Base-by-base conservation (phyloP, 495 filamentous ascomycete genomes). In the Echria macrotheca region DNA sequence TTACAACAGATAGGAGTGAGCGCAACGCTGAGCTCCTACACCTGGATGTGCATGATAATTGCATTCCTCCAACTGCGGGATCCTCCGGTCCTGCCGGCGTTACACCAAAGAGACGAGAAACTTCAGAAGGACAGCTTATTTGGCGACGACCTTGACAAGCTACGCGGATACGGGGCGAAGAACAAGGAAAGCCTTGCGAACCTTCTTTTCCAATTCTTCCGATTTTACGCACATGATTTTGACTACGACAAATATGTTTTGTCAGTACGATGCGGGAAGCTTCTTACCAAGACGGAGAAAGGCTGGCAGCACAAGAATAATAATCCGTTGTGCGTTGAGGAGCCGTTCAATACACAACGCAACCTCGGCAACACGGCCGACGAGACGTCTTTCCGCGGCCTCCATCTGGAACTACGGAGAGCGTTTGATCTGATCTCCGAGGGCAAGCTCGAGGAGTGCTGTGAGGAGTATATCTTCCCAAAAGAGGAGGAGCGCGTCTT, bases 21-120 rank as follows among this genome's bases (percentile, higher is more conserved):
- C 47, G 94, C 89, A 35, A 98, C 93, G 5, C 72, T 98, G 19
- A 96, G 93, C 65, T 97, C 94, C 8, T 98, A 98, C 60, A 95
- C 93, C n/a, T 98, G 93, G 93, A 96, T 96, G 64, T 97, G 93
- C 71, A 81, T 97, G 79, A 95, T 97, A 54, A 84, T 98, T 57
- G 93, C 90, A 52, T 98, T 97, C 64, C 76, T 98, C 25, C 93
- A 98, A 67, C 85, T 87, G 24, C 81, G 93, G 57, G 75, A 89
- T 50, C 89, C 91, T 35, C 91, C 91, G 0, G 78, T 98, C 35
- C 69, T 98, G 17, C 93, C 93, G 5, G 83, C 87, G 21, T 77
- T 98, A 8, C 94, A 96, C 56, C 82, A 89, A 52, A 75, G 78
- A 11, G 78, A 85, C 5, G 79, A 86, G 53, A 68, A 84, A 56